A percentile compares a stretch with the other conserved stretches of the same genome.
Conservation (phyloP, 176 grass and related monocot species). For the Cenchrus americanus region DNA sequence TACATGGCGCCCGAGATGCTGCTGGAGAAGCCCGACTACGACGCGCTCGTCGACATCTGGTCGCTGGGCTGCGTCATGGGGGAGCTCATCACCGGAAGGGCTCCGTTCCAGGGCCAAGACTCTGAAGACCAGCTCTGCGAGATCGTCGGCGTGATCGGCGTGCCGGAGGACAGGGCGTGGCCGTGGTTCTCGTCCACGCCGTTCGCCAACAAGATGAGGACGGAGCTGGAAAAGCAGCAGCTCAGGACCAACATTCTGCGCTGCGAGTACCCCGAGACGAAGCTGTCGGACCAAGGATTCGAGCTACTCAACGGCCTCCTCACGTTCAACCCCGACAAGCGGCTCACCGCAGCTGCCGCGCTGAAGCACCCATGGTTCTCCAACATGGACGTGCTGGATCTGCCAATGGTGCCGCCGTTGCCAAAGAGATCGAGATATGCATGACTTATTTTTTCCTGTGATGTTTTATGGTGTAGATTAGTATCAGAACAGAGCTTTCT, state of each 20-base stretch:
- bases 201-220: neutral
- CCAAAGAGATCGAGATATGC: neutral
- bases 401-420: neutral
- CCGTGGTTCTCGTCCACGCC: neutral
- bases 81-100: neutral
- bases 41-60: neutral
- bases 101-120: neutral
- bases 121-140: neutral
- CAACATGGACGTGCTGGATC: neutral
- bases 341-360: neutral
- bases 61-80: neutral
- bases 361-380: neutral
- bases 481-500: no score
- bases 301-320: neutral
- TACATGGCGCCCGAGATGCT: neutral
- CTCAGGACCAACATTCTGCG: neutral
- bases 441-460: no score
- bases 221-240: neutral
- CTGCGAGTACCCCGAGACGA: neutral
- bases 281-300: neutral
- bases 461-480: no score
- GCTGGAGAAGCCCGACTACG: neutral
- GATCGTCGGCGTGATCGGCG: neutral
- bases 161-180: neutral
- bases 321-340: neutral